These are phyloP conservation scores for Jamesozyma gamospora DNA, from an alignment of 805 yeast species.

Conservation along the genomic window DNA sequence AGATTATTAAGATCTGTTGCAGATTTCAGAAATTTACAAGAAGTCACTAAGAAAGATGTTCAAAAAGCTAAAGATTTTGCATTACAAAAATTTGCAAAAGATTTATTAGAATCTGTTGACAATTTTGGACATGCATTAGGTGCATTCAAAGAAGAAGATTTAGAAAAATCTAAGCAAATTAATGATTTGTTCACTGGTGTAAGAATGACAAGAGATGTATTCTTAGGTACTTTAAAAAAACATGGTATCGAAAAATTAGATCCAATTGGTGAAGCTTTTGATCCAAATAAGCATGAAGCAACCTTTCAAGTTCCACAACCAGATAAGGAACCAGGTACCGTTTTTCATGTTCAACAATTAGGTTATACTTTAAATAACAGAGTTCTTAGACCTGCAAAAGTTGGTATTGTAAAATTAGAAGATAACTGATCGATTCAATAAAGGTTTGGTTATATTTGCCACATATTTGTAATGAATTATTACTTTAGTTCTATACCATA, in stretches of 20 bases:
- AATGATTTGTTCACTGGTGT: conserved; percentile 78
- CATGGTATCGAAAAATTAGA: conserved; percentile 77
- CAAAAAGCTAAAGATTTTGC: conserved; percentile 87
- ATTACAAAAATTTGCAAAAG: conserved; percentile 83
- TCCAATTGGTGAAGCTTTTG: conserved; percentile 77
- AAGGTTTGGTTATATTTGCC: neutral
- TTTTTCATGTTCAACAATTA: conserved; percentile 83
- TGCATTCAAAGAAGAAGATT: conserved; percentile 56
- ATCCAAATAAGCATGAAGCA: conserved; percentile 90
- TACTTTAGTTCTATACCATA: no score
- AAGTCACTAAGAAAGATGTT: conserved; percentile 76
- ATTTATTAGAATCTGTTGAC: conserved; percentile 79
- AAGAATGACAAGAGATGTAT: conserved; percentile 76
- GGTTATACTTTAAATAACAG: conserved; percentile 82
- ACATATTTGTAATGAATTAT: neutral
- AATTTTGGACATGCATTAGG: conserved; percentile 79
- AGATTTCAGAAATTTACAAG: conserved; percentile 87
- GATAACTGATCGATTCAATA: conserved; percentile 2
- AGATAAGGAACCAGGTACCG: conserved; percentile 84
- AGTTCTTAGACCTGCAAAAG: conserved; percentile 91
- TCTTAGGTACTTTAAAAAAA: conserved; percentile 69
- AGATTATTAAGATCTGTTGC: conserved; percentile 76
- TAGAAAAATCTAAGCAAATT: conserved; percentile 51
- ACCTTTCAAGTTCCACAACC: conserved; percentile 80
- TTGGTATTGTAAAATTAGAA: conserved; percentile 70